Evolutionary conservation across 2,329 filamentous ascomycete genomes (phyloP), one percentile per base, ranked within the genome.

Genomic region (Fusarium sp.): DNA sequence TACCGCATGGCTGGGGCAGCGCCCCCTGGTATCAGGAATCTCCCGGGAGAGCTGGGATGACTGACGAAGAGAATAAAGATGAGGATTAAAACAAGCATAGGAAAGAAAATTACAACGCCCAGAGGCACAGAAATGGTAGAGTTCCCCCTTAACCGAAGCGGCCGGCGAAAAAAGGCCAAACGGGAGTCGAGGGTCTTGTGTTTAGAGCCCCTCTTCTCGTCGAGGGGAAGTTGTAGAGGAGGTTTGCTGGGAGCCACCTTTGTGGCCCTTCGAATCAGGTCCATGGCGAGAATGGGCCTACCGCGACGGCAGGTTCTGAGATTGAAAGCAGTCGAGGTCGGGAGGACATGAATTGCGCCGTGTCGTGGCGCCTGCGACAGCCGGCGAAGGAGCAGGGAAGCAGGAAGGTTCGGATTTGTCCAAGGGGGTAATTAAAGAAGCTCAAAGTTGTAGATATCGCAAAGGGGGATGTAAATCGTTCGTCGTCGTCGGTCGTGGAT

Each of bases 61-160:
- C 91, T 89, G 76, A 97, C 87, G 79, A 98, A 93, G 66, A 99
- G 87, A 75, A 97, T 84, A 70, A 98, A 83, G 79, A 98, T 96
- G 79, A 97, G 86, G 75, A 97, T 87, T 82, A 98, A 88, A 76
- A 97, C 92, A 78, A 97, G 90, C 78, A 91, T 89, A 71, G 96
- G 96, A 79, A 98, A 98, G 73, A 98, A 84, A 72, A 99, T 86
- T 74, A 98, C 93, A 77, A 97, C 89, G 73, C 95, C 95, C 57
- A 99, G 84, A 25, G 96, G 96, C 78, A 98, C 90, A 56, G 95
- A 97, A 79, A 97, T 89, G 76, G 91, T 92, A 60, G 94, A 97
- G 81, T 97, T 97, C 75, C 93, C 93, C 81, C 90, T 91, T 83
- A 99, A 83, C 74, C 94, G 90, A 84, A 99, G 88, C 56, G 95